Base-by-base conservation (phyloP, 2,329 filamentous ascomycete species). In the Penicillium sp. region DNA sequence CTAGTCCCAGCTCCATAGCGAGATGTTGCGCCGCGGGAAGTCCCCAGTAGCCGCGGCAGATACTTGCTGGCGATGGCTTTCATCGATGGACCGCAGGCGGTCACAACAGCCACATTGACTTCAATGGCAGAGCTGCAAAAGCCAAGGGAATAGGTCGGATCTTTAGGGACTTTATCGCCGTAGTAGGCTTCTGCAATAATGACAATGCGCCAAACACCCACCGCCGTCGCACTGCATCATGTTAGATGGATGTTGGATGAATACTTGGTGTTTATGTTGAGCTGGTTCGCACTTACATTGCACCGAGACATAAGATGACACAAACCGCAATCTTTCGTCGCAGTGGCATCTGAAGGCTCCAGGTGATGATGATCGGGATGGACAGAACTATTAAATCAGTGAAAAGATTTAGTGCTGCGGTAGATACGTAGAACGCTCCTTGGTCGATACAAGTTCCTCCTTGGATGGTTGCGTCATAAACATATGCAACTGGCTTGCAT, bases 291-390 rank as follows among this genome's bases (percentile, higher is more conserved):
- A 52, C 48, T 48, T 63, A 70, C 66, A 71, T 42, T 28, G 54
- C 57, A 43, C 67, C 68, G 6, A 71, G 50, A 23, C 60, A 70
- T 10, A 71, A 50, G 24, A 72, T 66, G 13, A 63, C 19, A 19
- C 63, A 65, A 5, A 72, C 65, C 11, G 68, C 68, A 5, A 71
- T 26, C 51, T 71, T 73, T 26, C 62, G 52, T 11, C 61, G 54
- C 1, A 62, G 23, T 0, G 66, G 62, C 60, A 72, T 67, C 16
- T 67, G 67, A 6, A 73, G 58, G 5, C 52, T 55, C 47, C 59
- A 68, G 26, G 65, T 69, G 19, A 72, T 71, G 18, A 68, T 59
- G n/a, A 65, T 62, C 1, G 70, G 70, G 7, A 73, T 67, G 0
- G 63, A 56, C 2, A 73, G 46, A 1, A 72, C 65, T 31, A 71